Evolutionary conservation across 108 stramenopile species (phyloP).

Genomic region (Cylindrotheca closterium): DNA sequence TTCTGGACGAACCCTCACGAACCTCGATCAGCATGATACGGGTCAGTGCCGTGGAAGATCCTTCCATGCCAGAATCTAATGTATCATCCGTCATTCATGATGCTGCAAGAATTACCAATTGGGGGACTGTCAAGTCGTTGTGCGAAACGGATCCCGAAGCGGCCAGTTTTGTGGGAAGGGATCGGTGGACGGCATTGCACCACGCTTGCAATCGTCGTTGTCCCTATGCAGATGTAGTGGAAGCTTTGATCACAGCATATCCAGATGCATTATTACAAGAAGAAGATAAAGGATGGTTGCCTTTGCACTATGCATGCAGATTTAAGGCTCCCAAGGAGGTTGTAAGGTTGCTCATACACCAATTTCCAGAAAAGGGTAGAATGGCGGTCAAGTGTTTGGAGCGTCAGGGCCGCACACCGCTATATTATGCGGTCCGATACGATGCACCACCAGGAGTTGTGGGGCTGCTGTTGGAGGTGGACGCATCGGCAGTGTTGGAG

Average conservation of each 20-base stretch:
- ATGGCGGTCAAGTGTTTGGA: conserved; percentile 46
- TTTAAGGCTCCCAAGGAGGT: conserved; percentile 74
- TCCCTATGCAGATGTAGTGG: conserved; percentile 61
- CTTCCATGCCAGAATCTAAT: background rate
- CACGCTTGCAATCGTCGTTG: conserved; percentile 78
- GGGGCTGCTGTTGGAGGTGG: conserved; percentile 57
- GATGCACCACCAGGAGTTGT: conserved; percentile 82
- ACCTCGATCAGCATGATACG: background rate
- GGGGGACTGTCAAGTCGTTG: conserved; percentile 46
- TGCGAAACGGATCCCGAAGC: conserved; percentile 48
- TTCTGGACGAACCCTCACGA: background rate
- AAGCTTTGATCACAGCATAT: conserved; percentile 61
- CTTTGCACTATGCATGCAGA: conserved; percentile 73
- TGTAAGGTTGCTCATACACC: conserved; percentile 50
- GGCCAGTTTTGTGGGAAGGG: conserved; percentile 55
- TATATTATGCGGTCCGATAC: conserved; percentile 81
- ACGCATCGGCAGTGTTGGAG: conserved; percentile 70
- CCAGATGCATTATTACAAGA: conserved; percentile 54
- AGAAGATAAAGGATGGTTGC: conserved; percentile 72
- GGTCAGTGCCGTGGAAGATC: too few species aligned
- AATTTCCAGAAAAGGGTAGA: conserved; percentile 47
- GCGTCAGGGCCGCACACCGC: conserved; percentile 52
- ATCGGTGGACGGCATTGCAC: conserved; percentile 76
- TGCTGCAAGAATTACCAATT: conserved; percentile 71
- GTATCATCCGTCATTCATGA: conserved; percentile 62